phyloP scores from a whole-genome alignment of 2,329 filamentous ascomycete species.

The Colletotrichum abscissum region DNA sequence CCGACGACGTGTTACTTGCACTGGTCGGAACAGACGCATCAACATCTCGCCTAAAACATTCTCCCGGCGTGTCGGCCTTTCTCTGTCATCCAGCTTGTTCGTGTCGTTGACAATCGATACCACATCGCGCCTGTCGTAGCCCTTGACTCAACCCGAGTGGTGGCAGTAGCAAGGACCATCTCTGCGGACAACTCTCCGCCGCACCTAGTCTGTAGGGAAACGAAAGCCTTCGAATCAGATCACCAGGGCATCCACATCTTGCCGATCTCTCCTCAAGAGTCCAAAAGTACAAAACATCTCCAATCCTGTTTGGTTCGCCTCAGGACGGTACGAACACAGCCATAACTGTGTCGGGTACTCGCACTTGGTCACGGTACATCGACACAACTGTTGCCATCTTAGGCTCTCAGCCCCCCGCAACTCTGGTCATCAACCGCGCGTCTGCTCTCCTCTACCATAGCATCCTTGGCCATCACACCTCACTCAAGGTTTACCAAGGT shows the following conservation, averaged over 20 bases:
- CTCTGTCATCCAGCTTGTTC: background rate
- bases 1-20: background rate
- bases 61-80: background rate
- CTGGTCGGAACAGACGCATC: background rate
- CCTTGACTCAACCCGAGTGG: slow-evolving; percentile 10
- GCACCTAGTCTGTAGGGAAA: background rate
- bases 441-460: background rate
- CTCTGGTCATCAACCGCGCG: background rate
- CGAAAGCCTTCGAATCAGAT: slow-evolving; percentile 4
- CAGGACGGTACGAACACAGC: background rate
- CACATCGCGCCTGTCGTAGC: background rate
- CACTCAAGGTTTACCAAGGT: background rate
- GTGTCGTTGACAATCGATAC: background rate
- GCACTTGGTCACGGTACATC: background rate
- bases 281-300: background rate
- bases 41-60: background rate
- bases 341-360: background rate
- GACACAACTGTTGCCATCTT: background rate
- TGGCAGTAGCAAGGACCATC: slow-evolving; percentile 3
- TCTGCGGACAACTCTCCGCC: slow-evolving; percentile 16
- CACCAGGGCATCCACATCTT: slow-evolving; percentile 16
- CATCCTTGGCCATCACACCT: background rate
- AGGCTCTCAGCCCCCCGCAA: background rate
- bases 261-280: slow-evolving; percentile 13
- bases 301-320: slow-evolving; percentile 10